Percentiles rank a stretch among this genome's conserved stretches.
phyloP scores from a whole-genome alignment of 169 alveolate genomes.

The Plasmodium malariae region DNA sequence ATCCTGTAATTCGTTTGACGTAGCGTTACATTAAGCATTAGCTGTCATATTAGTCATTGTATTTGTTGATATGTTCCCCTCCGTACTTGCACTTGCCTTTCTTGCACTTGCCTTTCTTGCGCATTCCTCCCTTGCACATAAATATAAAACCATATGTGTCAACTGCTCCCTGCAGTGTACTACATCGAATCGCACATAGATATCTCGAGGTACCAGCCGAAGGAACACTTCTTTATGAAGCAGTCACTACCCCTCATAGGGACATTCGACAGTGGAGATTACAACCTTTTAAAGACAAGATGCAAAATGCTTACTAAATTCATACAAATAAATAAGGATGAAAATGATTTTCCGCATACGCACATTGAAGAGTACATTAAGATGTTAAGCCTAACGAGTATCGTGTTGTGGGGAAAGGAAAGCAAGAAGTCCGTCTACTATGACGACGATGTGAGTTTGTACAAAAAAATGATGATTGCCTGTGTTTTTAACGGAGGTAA shows the following conservation, averaged over 20 bases:
- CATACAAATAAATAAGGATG: constrained; percentile 20
- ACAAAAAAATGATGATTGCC: constrained; percentile 43
- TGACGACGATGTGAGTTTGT: constrained; percentile 36
- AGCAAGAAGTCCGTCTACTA: constrained; percentile 54
- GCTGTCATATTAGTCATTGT: too few relatives aligned
- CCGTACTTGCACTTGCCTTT: too few relatives aligned
- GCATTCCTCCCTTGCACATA: too few relatives aligned
- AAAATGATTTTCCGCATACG: neutral
- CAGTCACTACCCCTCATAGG: constrained; percentile 27
- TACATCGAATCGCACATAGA: constrained; percentile 58
- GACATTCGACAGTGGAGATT: neutral
- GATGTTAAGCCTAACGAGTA: constrained; percentile 7
- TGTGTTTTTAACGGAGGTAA: constrained; percentile 73
- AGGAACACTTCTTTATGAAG: constrained; percentile 38
- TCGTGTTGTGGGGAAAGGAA: constrained; percentile 61
- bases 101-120: too few relatives aligned
- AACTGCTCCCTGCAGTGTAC: constrained; percentile 5
- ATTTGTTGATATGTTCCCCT: too few relatives aligned
- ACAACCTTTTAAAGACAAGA: constrained; percentile 10
- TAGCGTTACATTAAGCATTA: too few relatives aligned
- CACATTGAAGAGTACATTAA: constrained; percentile 45
- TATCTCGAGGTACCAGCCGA: constrained; percentile 42
- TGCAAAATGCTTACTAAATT: constrained; percentile 1
- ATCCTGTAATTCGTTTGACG: too few relatives aligned
- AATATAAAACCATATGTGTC: too few relatives aligned